A percentile compares a stretch with the other conserved stretches of the same genome.
Conservation (phyloP, 495 filamentous ascomycete species). For the Lasiosphaeriaceae sp. region DNA sequence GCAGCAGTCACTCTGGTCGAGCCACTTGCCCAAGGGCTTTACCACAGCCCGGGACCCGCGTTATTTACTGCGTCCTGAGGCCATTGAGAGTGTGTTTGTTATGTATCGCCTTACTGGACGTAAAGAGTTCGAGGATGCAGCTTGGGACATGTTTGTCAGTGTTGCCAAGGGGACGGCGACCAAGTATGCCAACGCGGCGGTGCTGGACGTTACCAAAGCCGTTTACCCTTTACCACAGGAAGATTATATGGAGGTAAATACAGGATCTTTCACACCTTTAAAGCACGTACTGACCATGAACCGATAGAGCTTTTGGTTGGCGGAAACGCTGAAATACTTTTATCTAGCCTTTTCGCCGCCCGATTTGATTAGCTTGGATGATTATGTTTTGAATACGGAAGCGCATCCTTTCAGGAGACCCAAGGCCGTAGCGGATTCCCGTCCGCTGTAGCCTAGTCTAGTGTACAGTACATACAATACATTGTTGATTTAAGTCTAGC, state of each 20-base stretch:
- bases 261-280: too few relatives aligned
- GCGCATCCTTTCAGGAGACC: conserved; percentile 47
- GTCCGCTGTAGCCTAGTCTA: conserved; percentile 3
- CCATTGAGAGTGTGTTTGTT: conserved; percentile 67
- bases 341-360: conserved; percentile 71
- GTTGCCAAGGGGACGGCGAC: conserved; percentile 60
- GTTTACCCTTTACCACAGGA: conserved; percentile 24
- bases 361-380: conserved; percentile 64
- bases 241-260: conserved; percentile 47
- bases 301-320: conserved; percentile 58
- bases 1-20: conserved; percentile 25
- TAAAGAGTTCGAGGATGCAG: conserved; percentile 55
- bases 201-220: conserved; percentile 52
- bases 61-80: conserved; percentile 54
- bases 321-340: conserved; percentile 64
- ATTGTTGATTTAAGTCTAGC: too few relatives aligned
- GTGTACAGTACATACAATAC: too few relatives aligned
- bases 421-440: neutral
- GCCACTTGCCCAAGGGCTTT: conserved; percentile 32
- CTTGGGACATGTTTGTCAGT: conserved; percentile 71
- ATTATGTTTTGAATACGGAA: conserved; percentile 65
- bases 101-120: conserved; percentile 71
- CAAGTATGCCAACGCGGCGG: conserved; percentile 56
- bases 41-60: conserved; percentile 37
- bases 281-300: conserved; percentile 57